These are phyloP conservation scores for Paxillus ammoniavirescens DNA, from an alignment of 768 basidiomycete species.

Conservation along the genomic window DNA sequence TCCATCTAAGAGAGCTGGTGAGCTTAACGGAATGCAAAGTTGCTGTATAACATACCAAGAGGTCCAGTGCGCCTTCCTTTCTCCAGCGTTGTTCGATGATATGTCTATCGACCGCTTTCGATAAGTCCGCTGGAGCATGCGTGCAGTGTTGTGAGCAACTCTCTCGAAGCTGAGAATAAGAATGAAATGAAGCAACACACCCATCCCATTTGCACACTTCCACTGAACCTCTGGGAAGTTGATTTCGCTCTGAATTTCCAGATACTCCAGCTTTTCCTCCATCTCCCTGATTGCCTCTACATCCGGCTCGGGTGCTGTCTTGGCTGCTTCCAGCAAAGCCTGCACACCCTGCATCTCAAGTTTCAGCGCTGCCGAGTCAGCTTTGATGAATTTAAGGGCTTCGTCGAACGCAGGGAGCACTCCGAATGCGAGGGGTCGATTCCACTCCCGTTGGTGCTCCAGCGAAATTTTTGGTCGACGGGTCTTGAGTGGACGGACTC, in stretches of 20 bases:
- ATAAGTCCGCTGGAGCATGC: slow-evolving; percentile 55
- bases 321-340: slow-evolving; percentile 15
- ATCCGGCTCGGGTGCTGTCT: slow-evolving; percentile 28
- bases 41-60: slow-evolving; percentile 50
- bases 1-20: slow-evolving; percentile 65
- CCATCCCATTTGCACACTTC: slow-evolving; percentile 76
- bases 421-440: slow-evolving; percentile 56
- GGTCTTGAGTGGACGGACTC: slow-evolving; percentile 22
- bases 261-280: slow-evolving; percentile 49
- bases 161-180: background rate
- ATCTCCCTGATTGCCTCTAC: slow-evolving; percentile 41
- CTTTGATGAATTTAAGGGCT: slow-evolving; percentile 67
- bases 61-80: slow-evolving; percentile 77
- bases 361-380: slow-evolving; percentile 55
- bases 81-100: slow-evolving; percentile 84
- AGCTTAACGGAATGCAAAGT: background rate
- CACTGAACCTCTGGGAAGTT: slow-evolving; percentile 85
- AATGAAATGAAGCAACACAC: slow-evolving; percentile 40
- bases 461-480: slow-evolving; percentile 53
- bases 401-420: slow-evolving; percentile 82
- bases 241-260: slow-evolving; percentile 78
- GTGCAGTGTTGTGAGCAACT: background rate
- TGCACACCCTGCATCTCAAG: slow-evolving; percentile 22
- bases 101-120: slow-evolving; percentile 70
- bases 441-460: slow-evolving; percentile 59